Evolutionary conservation across 352 stramenopile species (phyloP).

Genomic region (Globisporangium alternatum): DNA sequence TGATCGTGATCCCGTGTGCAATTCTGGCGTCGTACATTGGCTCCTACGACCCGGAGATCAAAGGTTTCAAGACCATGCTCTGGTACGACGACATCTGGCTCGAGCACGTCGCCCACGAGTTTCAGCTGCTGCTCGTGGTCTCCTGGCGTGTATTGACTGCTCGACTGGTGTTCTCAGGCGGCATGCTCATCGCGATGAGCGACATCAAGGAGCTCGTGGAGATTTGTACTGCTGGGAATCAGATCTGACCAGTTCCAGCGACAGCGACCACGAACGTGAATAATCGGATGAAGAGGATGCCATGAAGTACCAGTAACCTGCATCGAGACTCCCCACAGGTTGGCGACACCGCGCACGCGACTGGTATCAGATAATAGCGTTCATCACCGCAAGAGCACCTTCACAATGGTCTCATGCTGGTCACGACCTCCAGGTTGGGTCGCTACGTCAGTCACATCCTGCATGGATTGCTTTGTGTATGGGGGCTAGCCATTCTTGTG

Average conservation of each 20-base stretch:
- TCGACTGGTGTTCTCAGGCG: background rate
- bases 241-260: background rate
- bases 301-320: background rate
- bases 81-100: constrained; percentile 11
- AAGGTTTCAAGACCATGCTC: background rate
- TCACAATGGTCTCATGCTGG: background rate
- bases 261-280: background rate
- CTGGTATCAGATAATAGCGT: background rate
- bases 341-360: background rate
- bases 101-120: background rate
- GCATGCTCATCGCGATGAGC: background rate
- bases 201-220: constrained; percentile 3
- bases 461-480: constrained; percentile 1
- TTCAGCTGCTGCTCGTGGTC: background rate
- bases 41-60: constrained; percentile 6
- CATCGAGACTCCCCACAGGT: background rate
- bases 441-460: background rate
- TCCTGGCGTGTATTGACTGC: background rate
- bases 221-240: background rate
- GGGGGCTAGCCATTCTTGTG: constrained; percentile 20
- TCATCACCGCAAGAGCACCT: background rate
- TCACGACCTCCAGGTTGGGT: background rate
- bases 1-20: constrained; percentile 12
- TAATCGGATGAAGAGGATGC: background rate
- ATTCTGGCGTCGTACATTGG: constrained; percentile 15